These are phyloP conservation scores for Colletotrichum lentis DNA, from an alignment of 2,329 filamentous ascomycete species.

Conservation along the genomic window DNA sequence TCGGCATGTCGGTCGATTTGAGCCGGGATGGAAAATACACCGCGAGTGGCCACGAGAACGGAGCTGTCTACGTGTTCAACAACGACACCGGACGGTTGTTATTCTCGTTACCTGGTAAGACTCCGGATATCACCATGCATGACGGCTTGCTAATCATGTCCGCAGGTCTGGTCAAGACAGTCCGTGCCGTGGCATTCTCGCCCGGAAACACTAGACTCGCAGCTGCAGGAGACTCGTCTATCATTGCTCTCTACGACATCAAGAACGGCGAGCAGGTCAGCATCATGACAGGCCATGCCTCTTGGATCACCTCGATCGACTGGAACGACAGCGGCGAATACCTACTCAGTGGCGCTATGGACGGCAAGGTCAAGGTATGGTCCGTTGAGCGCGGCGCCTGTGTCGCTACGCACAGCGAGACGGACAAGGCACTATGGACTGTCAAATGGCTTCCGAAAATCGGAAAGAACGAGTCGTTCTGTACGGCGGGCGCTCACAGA, in stretches of 20 bases:
- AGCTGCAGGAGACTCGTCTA: constrained; percentile 85
- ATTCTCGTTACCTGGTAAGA: constrained; percentile 81
- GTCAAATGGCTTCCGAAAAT: constrained; percentile 84
- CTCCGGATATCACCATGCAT: neutral
- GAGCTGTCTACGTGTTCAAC: constrained; percentile 92
- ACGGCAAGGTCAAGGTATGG: constrained; percentile 97
- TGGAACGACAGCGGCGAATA: constrained; percentile 96
- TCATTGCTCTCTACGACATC: constrained; percentile 93
- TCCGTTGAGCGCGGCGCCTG: constrained; percentile 83
- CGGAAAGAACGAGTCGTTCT: constrained; percentile 74
- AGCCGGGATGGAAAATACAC: constrained; percentile 82
- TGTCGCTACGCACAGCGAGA: constrained; percentile 93
- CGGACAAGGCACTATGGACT: constrained; percentile 83
- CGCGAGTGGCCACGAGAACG: constrained; percentile 91
- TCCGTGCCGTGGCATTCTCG: constrained; percentile 87
- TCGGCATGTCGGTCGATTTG: constrained; percentile 87
- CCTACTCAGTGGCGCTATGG: constrained; percentile 84
- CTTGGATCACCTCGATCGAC: constrained; percentile 90
- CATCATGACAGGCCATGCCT: constrained; percentile 78
- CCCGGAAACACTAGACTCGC: constrained; percentile 85
- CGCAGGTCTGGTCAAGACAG: constrained; percentile 82
- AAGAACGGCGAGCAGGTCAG: constrained; percentile 91
- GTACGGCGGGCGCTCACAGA: constrained; percentile 77
- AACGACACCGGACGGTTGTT: constrained; percentile 86
- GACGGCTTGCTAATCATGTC: neutral